These are phyloP conservation scores for Theileria annulata DNA, from an alignment of 169 alveolate genomes.

Conservation along the genomic window DNA sequence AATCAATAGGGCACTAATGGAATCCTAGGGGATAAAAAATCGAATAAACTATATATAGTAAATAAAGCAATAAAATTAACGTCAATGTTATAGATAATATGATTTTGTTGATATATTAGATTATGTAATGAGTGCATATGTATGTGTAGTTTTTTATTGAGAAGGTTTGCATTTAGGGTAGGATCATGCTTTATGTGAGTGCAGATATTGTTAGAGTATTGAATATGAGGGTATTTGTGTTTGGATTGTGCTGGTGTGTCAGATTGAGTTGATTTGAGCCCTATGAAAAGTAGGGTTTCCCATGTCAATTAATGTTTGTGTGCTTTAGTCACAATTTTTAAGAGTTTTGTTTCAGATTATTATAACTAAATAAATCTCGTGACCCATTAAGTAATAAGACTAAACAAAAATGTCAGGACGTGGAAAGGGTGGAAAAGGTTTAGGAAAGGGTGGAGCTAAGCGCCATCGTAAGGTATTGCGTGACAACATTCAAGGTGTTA, in stretches of 20 bases:
- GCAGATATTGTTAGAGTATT: background rate
- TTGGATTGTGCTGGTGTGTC: background rate
- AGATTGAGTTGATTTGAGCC: background rate
- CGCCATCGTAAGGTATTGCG: slow-evolving; percentile 95
- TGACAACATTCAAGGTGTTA: slow-evolving; percentile 98
- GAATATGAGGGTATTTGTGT: background rate
- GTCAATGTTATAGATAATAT: background rate
- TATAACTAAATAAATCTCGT: slow-evolving; percentile 13
- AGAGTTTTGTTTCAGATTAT: slow-evolving; percentile 47
- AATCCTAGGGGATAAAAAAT: background rate
- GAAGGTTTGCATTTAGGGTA: background rate
- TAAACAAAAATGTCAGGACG: slow-evolving; percentile 90
- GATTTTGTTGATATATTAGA: background rate
- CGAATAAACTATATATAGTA: background rate
- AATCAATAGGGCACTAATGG: slow-evolving; percentile 12
- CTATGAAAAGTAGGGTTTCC: slow-evolving; percentile 19
- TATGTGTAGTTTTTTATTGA: background rate
- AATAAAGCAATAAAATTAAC: background rate
- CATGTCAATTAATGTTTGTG: background rate
- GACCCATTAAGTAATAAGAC: slow-evolving; percentile 42
- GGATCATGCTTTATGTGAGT: slow-evolving; percentile 15
- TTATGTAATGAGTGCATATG: slow-evolving; percentile 2
- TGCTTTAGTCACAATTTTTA: slow-evolving; percentile 67
- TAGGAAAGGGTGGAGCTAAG: slow-evolving; percentile 99
- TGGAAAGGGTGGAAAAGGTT: slow-evolving; percentile 99